Evolutionary conservation across 495 filamentous ascomycete genomes (phyloP), one percentile per base, ranked within the genome.

Genomic region (Bombardia bombarda): DNA sequence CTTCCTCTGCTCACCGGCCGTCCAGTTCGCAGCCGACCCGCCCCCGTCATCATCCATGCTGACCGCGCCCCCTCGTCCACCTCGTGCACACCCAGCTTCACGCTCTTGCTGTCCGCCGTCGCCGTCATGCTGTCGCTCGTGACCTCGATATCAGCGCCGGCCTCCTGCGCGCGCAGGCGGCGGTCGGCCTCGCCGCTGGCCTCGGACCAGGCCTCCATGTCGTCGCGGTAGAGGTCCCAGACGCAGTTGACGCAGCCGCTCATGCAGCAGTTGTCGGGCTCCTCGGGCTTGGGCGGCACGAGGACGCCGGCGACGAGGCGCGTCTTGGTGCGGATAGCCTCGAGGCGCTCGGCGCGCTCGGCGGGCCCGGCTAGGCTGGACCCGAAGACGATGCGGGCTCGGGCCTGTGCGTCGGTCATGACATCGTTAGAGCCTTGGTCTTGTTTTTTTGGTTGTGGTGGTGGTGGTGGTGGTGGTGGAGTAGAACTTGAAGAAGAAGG

Each of bases 211-310:
- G 84, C 83, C 57, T 97, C 90, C 65, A 95, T 70, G 43, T 95
- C 89, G 47, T 97, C 90, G 3, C 88, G 71, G 63, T 82, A 95
- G 32, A 74, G 69, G 60, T 96, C 90, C 90, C 90, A 98, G 9
- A 95, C 90, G 61, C 92, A 98, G 59, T 97, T 90, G 22, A 95
- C 90, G 60, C 92, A 98, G 21, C 92, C 92, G 53, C 83, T 87
- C 92, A 97, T 98, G 66, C 92, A 98, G 75, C 92, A 98, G 63
- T 97, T 95, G 60, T 96, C 92, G 12, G 92, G 92, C 61, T 98
- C 92, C 40, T 79, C 74, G 7, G 92, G 92, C 12, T 75, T 72
- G 14, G 88, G 88, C 9, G 89, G 90, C 3, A 95, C 84, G 43
- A 76, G 68, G 9, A 95, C 76, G 21, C 90, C 90, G 10, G 87